A percentile compares a stretch with the other conserved stretches of the same genome.
phyloP scores from a whole-genome alignment of 2,329 filamentous ascomycete genomes.

The Apiospora saccharicola region DNA sequence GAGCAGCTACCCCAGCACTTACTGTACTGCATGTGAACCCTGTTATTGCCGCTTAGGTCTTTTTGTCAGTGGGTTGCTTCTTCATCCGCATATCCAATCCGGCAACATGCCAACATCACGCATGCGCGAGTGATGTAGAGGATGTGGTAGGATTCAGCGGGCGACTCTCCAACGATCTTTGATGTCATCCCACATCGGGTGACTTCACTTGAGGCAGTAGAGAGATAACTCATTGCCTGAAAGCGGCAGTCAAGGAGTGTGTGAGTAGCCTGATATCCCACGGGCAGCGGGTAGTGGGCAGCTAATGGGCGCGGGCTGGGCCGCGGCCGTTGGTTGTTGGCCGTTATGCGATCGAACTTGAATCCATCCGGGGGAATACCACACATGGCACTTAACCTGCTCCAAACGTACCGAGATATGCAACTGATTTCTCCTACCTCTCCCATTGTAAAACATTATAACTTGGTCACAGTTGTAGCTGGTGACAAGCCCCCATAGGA shows the following conservation, averaged over 20 bases:
- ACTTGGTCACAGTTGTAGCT: too few species aligned
- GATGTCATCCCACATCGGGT: not conserved
- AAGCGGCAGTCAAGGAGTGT: not conserved
- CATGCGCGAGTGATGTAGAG: not conserved
- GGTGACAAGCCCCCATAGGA: not conserved
- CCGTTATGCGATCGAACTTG: not conserved
- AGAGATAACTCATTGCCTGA: not conserved
- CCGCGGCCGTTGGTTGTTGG: not conserved
- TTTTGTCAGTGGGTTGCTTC: not conserved
- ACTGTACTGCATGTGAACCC: not conserved
- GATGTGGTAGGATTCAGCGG: not conserved
- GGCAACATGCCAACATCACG: not conserved
- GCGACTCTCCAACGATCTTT: not conserved
- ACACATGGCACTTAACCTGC: not conserved
- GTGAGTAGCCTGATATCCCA: not conserved
- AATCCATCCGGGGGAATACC: not conserved
- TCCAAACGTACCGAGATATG: not conserved
- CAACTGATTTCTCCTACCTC: not conserved
- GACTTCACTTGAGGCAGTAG: not conserved
- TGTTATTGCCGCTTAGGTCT: not conserved
- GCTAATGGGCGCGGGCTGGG: not conserved
- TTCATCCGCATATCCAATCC: not conserved
- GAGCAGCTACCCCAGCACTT: not conserved
- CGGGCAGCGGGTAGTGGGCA: not conserved
- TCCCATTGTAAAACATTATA: not conserved